Base-by-base conservation (phyloP, 768 basidiomycete species). In the Piloderma croceum region DNA sequence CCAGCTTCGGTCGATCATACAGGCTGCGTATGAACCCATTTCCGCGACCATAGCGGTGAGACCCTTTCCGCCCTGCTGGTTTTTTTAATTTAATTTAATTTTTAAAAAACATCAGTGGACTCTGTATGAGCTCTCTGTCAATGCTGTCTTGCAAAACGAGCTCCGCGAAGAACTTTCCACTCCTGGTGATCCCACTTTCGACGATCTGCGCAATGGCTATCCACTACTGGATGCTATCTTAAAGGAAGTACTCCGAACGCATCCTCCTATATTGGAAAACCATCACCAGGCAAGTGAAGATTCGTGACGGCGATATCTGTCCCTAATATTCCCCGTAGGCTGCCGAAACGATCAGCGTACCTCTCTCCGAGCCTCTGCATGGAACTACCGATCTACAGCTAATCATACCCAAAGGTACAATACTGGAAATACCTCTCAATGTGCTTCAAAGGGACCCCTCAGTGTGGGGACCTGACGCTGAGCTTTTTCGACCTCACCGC, bases 1-100 rank as follows among this genome's bases (percentile, higher is more conserved):
- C 10, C 77, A 81, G 45, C 76, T 81, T 76, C 73, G 79, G 37
- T 77, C 76, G 7, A 64, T 76, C 32, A 76, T 81, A 33, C 79
- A 77, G 23, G 79, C 79, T 12, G 79, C 74, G 7, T 68, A 64
- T 31, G 64, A 66, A 41, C 55, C 64, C 27, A 59, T 64, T n/a
- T 61, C 64, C 34, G 57, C 59, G n/a, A 54, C 56, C 17, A 58
- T 66, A 12, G 42, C 56, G n/a, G 64, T 65, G 45, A 48, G 61
- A 25, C 18, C 24, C 17, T 15, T n/a, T n/a, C n/a, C n/a, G n/a
- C n/a, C n/a, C n/a, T n/a, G n/a, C n/a, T n/a, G n/a, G n/a, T n/a
- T n/a, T n/a, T n/a, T n/a, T n/a, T 15, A 39, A 3, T 41, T 21
- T 31, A 31, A 24, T 21, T 15, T n/a, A n/a, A n/a, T 24, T 31